phyloP scores from a whole-genome alignment of 2,329 filamentous ascomycete genomes.

The Fusarium sp. region DNA sequence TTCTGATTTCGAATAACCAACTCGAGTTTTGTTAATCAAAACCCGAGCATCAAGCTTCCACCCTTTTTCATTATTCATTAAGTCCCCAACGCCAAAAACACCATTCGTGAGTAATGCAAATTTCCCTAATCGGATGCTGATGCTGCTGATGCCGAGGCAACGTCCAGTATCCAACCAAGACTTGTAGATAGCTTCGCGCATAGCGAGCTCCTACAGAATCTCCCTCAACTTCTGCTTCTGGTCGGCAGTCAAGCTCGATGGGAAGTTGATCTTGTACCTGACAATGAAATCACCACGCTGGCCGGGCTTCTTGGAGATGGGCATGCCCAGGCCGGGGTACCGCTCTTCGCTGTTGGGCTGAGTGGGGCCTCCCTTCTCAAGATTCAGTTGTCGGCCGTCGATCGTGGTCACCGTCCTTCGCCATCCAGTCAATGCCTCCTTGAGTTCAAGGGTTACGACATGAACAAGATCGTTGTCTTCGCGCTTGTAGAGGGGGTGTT shows the following conservation, averaged over 20 bases:
- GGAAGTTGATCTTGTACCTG: constrained; percentile 94
- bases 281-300: constrained; percentile 91
- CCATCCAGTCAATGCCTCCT: constrained; percentile 97
- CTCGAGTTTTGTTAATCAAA: not conserved
- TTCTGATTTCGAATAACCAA: constrained; percentile 15
- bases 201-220: constrained; percentile 70
- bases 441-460: constrained; percentile 85
- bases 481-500: constrained; percentile 85
- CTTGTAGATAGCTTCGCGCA: constrained; percentile 6
- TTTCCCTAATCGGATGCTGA: not conserved
- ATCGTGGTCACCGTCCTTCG: constrained; percentile 92
- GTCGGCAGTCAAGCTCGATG: constrained; percentile 78
- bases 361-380: constrained; percentile 87
- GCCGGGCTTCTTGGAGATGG: constrained; percentile 88
- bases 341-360: constrained; percentile 85
- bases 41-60: constrained; percentile 13
- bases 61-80: constrained; percentile 48
- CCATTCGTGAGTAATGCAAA: constrained; percentile 34
- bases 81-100: constrained; percentile 45
- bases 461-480: constrained; percentile 90
- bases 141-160: constrained; percentile 3
- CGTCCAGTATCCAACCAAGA: constrained; percentile 1
- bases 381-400: constrained; percentile 86
- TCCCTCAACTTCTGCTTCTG: constrained; percentile 89
- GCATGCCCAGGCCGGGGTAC: constrained; percentile 93